Evolutionary conservation across 2,329 filamentous ascomycete genomes (phyloP).

Genomic region (Aspergillus aculeatus): DNA sequence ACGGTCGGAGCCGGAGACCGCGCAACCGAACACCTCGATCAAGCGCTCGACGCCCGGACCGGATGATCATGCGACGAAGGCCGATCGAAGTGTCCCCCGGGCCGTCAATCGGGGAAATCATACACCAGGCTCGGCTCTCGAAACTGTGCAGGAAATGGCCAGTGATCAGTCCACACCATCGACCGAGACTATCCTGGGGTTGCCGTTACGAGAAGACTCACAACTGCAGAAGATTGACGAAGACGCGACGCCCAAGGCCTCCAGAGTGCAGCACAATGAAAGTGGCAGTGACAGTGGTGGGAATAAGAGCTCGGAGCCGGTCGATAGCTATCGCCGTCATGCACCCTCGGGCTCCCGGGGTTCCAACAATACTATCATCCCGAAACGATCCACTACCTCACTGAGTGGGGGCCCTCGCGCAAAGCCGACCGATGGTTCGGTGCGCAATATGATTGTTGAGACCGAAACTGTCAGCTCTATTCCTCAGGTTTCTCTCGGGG

Average conservation of each 20-base stretch:
- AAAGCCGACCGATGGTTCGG: conserved; percentile 70
- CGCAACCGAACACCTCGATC: conserved; percentile 38
- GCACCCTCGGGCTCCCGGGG: conserved; percentile 41
- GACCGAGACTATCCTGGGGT: conserved; percentile 42
- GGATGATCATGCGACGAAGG: conserved; percentile 30
- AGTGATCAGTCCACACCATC: conserved; percentile 72
- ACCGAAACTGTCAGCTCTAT: conserved; percentile 93
- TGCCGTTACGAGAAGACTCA: conserved; percentile 36
- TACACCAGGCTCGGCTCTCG: conserved; percentile 64
- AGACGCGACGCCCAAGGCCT: conserved; percentile 40
- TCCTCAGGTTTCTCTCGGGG: conserved; percentile 74
- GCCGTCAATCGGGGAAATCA: conserved; percentile 60
- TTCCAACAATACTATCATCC: conserved; percentile 54
- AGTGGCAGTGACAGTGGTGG: conserved; percentile 58
- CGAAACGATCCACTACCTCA: conserved; percentile 68
- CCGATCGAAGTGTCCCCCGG: conserved; percentile 44
- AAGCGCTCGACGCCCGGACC: conserved; percentile 30
- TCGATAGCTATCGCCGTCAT: conserved; percentile 38
- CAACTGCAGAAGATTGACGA: conserved; percentile 38
- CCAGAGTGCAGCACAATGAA: conserved; percentile 52
- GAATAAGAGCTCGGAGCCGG: conserved; percentile 36
- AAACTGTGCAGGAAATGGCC: conserved; percentile 83
- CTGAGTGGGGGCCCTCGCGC: conserved; percentile 57
- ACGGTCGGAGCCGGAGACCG: conserved; percentile 31
- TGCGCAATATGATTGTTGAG: conserved; percentile 93